phyloP scores from a whole-genome alignment of 768 basidiomycete species.

The Leucosporidium yakuticum region DNA sequence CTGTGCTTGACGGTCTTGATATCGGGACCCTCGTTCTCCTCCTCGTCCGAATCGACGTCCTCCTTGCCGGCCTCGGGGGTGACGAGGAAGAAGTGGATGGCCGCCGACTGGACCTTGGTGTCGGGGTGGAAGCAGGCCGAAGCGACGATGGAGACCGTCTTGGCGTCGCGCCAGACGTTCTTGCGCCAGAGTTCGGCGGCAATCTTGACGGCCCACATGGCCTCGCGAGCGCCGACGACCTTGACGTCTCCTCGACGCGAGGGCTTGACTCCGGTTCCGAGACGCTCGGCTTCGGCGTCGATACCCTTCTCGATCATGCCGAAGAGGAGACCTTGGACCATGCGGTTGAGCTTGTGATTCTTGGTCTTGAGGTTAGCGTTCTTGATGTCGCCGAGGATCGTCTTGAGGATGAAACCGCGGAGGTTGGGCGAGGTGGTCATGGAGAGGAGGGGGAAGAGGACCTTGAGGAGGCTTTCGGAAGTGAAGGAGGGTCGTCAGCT shows the following conservation, averaged over 20 bases:
- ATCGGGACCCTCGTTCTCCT: constrained; percentile 62
- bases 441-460: constrained; percentile 91
- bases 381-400: constrained; percentile 86
- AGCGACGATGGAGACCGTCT: constrained; percentile 84
- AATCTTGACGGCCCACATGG: constrained; percentile 94
- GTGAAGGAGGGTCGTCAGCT: neutral
- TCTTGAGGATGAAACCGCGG: constrained; percentile 79
- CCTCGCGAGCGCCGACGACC: constrained; percentile 62
- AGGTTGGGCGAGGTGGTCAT: constrained; percentile 79
- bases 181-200: constrained; percentile 93
- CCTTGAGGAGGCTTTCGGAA: constrained; percentile 65
- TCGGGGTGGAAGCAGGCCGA: constrained; percentile 89
- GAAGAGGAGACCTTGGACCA: constrained; percentile 92
- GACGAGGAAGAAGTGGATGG: constrained; percentile 94
- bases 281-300: constrained; percentile 69
- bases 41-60: constrained; percentile 63
- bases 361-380: constrained; percentile 80
- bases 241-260: constrained; percentile 39
- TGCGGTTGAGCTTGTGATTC: constrained; percentile 92
- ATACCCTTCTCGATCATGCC: constrained; percentile 91
- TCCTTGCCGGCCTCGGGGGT: constrained; percentile 50
- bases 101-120: constrained; percentile 87
- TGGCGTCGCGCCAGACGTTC: constrained; percentile 81
- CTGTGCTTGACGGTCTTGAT: constrained; percentile 73
- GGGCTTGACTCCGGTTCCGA: constrained; percentile 69